A percentile compares a stretch with the other conserved stretches of the same genome.
Evolutionary conservation across 1,284 basidiomycete species (phyloP).

Genomic region (Thecaphora thlaspeos): DNA sequence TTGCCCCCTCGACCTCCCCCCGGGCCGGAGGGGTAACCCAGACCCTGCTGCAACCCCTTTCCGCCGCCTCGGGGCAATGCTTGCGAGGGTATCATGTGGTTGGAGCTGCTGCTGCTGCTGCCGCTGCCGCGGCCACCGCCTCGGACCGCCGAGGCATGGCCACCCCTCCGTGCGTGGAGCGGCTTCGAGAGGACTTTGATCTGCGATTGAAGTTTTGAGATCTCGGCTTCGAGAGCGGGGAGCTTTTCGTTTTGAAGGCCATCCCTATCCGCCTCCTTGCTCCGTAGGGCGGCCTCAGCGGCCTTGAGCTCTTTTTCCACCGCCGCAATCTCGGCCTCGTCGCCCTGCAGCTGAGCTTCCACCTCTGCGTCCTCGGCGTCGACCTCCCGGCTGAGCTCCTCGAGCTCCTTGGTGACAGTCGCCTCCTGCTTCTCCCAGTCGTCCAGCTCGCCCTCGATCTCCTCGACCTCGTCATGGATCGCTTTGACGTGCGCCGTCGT

Average conservation of each 20-base stretch:
- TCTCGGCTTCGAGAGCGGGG: slow-evolving; percentile 16
- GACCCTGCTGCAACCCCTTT: background rate
- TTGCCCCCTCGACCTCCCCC: background rate
- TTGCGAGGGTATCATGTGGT: background rate
- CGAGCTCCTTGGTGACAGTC: slow-evolving; percentile 17
- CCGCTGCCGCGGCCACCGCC: background rate
- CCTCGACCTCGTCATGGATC: slow-evolving; percentile 37
- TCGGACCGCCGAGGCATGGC: background rate
- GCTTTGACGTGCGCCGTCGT: slow-evolving; percentile 36
- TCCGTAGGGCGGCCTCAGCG: slow-evolving; percentile 14
- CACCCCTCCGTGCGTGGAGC: background rate
- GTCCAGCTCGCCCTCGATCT: slow-evolving; percentile 29
- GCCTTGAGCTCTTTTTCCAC: slow-evolving; percentile 34
- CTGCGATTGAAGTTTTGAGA: slow-evolving; percentile 27
- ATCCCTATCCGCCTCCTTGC: slow-evolving; percentile 22
- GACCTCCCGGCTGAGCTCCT: slow-evolving; percentile 17
- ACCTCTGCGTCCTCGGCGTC: slow-evolving; percentile 27
- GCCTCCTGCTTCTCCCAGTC: slow-evolving; percentile 33
- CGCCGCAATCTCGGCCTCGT: slow-evolving; percentile 23
- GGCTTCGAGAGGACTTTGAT: slow-evolving; percentile 10
- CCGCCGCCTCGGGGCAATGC: background rate
- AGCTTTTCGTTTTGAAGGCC: slow-evolving; percentile 31
- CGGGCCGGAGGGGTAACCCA: background rate
- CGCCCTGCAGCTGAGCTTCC: slow-evolving; percentile 22
- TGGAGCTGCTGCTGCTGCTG: background rate